A percentile compares a stretch with the other conserved stretches of the same genome.
phyloP scores from a whole-genome alignment of 1,284 basidiomycete genomes.

The Fomitopsis pinicola region DNA sequence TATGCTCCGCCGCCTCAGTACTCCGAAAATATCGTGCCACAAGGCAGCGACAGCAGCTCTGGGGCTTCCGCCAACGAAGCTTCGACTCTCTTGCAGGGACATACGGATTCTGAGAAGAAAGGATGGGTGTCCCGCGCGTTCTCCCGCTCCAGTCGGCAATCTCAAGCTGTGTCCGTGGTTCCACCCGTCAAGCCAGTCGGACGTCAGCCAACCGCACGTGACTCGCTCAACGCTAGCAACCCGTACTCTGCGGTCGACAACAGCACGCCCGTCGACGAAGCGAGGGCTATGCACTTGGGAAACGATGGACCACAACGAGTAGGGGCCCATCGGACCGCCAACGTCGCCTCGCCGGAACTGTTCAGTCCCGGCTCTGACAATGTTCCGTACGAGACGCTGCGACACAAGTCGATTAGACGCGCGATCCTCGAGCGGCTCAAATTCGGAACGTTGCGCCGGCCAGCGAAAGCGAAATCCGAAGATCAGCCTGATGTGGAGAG shows the following conservation, averaged over 20 bases:
- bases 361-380: constrained; percentile 21
- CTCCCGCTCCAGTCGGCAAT: constrained; percentile 5
- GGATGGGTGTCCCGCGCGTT: constrained; percentile 13
- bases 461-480: constrained; percentile 3
- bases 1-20: constrained; percentile 27
- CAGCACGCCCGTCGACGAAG: constrained; percentile 20
- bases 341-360: constrained; percentile 11
- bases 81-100: not conserved
- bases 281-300: constrained; percentile 3
- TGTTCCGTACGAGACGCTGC: constrained; percentile 22
- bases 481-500: constrained; percentile 3
- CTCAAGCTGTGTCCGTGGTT: not conserved
- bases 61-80: not conserved
- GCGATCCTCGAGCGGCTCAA: constrained; percentile 28
- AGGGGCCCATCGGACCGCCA: constrained; percentile 3
- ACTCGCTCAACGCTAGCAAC: not conserved
- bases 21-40: not conserved
- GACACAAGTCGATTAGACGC: constrained; percentile 30
- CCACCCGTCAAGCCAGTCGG: not conserved
- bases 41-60: not conserved
- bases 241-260: constrained; percentile 13
- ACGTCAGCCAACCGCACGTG: not conserved
- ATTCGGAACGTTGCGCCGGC: constrained; percentile 17
- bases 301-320: not conserved
- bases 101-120: constrained; percentile 2